Evolutionary conservation across 2,329 filamentous ascomycete genomes (phyloP).

Genomic region (Penicillium sp.): DNA sequence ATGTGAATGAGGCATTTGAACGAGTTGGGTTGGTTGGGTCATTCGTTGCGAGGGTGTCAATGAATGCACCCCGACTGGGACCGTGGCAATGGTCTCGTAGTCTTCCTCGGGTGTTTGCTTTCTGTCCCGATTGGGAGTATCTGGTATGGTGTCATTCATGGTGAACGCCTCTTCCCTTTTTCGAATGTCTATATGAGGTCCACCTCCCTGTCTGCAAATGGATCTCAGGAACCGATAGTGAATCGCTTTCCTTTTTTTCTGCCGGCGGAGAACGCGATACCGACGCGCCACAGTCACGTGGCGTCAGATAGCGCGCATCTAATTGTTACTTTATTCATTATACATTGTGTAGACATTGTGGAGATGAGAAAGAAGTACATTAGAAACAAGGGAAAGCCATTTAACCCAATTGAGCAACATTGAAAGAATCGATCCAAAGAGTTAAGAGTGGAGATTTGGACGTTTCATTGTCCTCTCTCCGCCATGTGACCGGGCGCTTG

Average conservation of each 20-base stretch:
- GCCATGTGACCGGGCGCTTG: conserved; percentile 16
- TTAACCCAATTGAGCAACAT: not conserved
- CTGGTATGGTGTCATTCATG: conserved; percentile 44
- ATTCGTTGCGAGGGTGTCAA: conserved; percentile 51
- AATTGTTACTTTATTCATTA: not conserved
- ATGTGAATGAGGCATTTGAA: conserved; percentile 44
- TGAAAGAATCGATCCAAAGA: not conserved
- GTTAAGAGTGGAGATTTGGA: not conserved
- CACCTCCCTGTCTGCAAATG: conserved; percentile 11
- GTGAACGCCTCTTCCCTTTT: not conserved
- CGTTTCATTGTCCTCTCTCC: not conserved
- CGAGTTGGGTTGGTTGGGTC: conserved; percentile 64
- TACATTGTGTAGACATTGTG: not conserved
- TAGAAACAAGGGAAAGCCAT: too few species aligned
- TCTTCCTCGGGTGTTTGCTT: conserved; percentile 35
- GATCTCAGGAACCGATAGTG: conserved; percentile 3
- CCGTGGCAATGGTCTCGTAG: conserved; percentile 52
- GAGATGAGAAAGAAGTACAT: not conserved
- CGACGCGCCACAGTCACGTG: conserved; percentile 23
- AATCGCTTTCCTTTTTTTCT: conserved; percentile 19
- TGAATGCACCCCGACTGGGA: conserved; percentile 42
- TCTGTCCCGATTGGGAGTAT: conserved; percentile 42
- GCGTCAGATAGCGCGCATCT: not conserved
- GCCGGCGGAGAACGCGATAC: conserved; percentile 24
- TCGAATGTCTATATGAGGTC: conserved; percentile 6